phyloP scores from a whole-genome alignment of 768 basidiomycete genomes.

The Clitopilus passeckerianus region DNA sequence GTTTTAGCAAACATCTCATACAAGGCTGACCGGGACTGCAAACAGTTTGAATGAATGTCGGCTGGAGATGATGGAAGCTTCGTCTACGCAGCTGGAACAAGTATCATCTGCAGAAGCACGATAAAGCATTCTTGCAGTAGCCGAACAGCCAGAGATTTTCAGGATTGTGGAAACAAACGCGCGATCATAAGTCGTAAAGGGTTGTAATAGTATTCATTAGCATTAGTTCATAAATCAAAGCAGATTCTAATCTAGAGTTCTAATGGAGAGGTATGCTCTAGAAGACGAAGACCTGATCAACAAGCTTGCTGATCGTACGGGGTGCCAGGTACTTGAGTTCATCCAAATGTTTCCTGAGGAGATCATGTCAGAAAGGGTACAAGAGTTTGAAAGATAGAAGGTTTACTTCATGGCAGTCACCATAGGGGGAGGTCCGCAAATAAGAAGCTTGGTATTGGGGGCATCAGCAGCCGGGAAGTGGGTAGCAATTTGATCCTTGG shows the following conservation, averaged over 20 bases:
- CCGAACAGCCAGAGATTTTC: not conserved
- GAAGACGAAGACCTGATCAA: constrained; percentile 64
- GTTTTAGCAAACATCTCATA: not conserved
- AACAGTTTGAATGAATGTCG: constrained; percentile 58
- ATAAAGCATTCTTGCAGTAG: not conserved
- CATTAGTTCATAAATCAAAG: not conserved
- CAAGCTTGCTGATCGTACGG: constrained; percentile 87
- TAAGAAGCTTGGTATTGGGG: constrained; percentile 74
- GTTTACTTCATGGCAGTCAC: constrained; percentile 48
- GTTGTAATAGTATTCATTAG: not conserved
- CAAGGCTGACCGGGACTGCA: not conserved
- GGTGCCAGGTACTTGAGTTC: constrained; percentile 87
- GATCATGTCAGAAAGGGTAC: constrained; percentile 3
- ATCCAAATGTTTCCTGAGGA: constrained; percentile 77
- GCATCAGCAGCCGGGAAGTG: constrained; percentile 63
- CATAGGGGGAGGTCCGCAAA: constrained; percentile 74
- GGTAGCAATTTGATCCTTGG: constrained; percentile 85
- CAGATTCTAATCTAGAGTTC: not conserved
- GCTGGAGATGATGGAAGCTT: constrained; percentile 58
- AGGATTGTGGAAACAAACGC: no score
- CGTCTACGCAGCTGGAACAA: constrained; percentile 37
- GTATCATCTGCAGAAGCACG: constrained; percentile 12
- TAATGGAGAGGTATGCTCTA: constrained; percentile 13
- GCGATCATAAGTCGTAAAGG: no score
- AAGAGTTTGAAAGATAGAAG: not conserved